Evolutionary conservation across 345 rosid species (phyloP).

Genomic region (Ceriops zippeliana): DNA sequence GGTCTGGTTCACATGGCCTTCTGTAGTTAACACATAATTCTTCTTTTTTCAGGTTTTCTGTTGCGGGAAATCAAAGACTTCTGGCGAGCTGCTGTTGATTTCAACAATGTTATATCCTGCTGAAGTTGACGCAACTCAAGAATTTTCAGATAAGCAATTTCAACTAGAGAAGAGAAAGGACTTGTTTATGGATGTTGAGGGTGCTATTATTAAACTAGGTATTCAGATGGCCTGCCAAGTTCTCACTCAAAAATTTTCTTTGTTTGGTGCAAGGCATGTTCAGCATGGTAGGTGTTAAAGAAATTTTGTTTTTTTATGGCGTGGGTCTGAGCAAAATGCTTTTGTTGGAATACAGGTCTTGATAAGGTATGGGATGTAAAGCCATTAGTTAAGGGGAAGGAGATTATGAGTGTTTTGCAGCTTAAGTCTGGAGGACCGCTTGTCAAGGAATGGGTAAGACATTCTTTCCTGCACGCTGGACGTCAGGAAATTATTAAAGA

Average conservation of each 20-base stretch:
- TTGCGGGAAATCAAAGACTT: conserved; percentile 74
- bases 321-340: not conserved
- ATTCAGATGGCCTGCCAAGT: not conserved
- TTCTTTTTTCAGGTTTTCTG: conserved; percentile 52
- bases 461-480: not conserved
- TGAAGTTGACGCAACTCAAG: conserved; percentile 32
- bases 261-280: no score
- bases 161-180: conserved; percentile 50
- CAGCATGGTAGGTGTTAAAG: no score
- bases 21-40: conserved; percentile 6
- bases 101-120: conserved; percentile 52
- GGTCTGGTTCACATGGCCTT: not conserved
- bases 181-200: conserved; percentile 47
- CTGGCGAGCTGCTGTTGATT: conserved; percentile 78
- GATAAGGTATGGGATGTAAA: conserved; percentile 74
- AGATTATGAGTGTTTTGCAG: conserved; percentile 71
- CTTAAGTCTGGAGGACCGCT: conserved; percentile 70
- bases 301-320: no score
- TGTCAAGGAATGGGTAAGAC: conserved; percentile 81
- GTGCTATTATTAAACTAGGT: conserved; percentile 59
- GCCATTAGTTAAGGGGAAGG: conserved; percentile 79
- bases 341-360: conserved; percentile 50
- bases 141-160: conserved; percentile 30
- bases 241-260: no score
- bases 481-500: no score